Evolutionary conservation across 2,329 filamentous ascomycete species (phyloP), one percentile per base, ranked within the genome.

Genomic region (Hortaea sp.): DNA sequence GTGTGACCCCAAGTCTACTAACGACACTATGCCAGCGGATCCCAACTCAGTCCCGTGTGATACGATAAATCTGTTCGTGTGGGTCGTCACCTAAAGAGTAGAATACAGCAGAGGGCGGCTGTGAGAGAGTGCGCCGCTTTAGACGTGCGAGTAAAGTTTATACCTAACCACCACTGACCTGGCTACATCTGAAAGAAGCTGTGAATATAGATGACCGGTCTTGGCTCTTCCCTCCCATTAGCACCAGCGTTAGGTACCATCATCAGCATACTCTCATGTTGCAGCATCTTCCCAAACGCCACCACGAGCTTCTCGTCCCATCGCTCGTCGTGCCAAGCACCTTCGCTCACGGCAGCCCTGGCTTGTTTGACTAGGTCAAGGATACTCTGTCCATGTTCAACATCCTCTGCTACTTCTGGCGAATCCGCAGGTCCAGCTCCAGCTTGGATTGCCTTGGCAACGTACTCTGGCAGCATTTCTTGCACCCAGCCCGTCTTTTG

Each of bases 211-310:
- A 64, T 44, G 9, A 64, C 57, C 31, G 59, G 49, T 32, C 59
- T 49, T 20, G 57, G 47, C 46, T 59, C 55, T 31, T 57, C 52
- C 9, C 43, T 47, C 5, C 38, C 46, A 5, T 45, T 43, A 5
- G 48, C 20, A 11, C 39, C 41, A 6, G 28, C 5, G 5, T 27
- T 48, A 2, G 53, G 53, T 2, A 64, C 49, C 53, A 62, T 59
- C 59, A 64, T 63, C 45, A 53, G 50, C 32, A 63, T 59, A 42
- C 61, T 59, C 41, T 63, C 58, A 31, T 53, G 53, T 12, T 56
- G 53, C 7, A 59, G 44, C 31, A 62, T 57, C 30, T 56, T 50
- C 9, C 62, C 62, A 45, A 61, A 56, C 20, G 54, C 50, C 13
- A 58, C 53, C 29, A 65, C 56, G 43, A 63, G 52, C 20, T 49